Base-by-base conservation (phyloP, 1,139 yeast genomes). In the Candida sanyaensis region DNA sequence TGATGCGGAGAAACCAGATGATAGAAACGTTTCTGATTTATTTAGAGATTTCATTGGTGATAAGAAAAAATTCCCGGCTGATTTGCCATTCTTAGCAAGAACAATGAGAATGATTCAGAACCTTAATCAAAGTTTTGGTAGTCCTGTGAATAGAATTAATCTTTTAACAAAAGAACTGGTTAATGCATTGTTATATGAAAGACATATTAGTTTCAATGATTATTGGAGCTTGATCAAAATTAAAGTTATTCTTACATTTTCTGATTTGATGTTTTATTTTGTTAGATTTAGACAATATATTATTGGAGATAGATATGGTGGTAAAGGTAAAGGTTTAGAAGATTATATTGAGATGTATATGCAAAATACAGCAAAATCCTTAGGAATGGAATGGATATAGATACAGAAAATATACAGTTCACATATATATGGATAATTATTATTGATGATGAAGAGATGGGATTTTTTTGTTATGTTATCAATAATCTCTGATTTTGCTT, bases 71-170 rank as follows among this genome's bases (percentile, higher is more conserved):
- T 82, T 88, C 60, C 96, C 96, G 1, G 65, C 82, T 50, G 85
- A 83, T 47, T 64, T 88, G 45, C 72, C 85, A 30, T 86, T 88
- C 56, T 65, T 88, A 11, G 82, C 88, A 44, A 69, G 93, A 57
- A 77, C 89, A 9, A 84, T 85, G 86, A 69, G 92, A 49, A 86
- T 87, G 71, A 77, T 88, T 47, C 93, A 86, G 62, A 84, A 83
- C 34, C 65, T 85, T 55, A 88, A 88, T 61, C 81, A 80, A 54
- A 69, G 69, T 46, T 80, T 81, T 62, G 90, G 87, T 3, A 81
- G 89, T 21, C 93, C 93, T 0, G 86, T 86, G 13, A 88, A 88
- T 60, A 71, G 95, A 47, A 68, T 88, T 55, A 83, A 83, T 51
- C 61, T 84, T 40, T 70, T 88, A 51, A 88, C 89, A 1, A 62